Base-by-base conservation (phyloP, 805 yeast species). In the Blastobotrys attinorum region DNA sequence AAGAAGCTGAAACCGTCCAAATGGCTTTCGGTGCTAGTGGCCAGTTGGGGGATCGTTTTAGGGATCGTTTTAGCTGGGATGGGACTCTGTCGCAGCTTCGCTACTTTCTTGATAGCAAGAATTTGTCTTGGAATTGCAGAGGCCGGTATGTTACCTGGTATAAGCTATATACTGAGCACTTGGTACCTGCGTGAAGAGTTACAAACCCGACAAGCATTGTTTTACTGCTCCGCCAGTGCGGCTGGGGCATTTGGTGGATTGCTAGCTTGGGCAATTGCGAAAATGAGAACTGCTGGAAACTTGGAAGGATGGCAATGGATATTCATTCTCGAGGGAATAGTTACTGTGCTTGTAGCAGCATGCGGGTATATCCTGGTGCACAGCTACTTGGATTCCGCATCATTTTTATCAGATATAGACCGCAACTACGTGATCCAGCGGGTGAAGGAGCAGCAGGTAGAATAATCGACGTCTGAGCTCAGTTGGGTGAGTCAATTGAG, bases 141-240 rank as follows among this genome's bases (percentile, higher is more conserved):
- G 40, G 66, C 72, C 18, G 72, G 71, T 2, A 59, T 71, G 35
- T 66, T 64, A 44, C 72, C 75, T 0, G 75, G 71, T 13, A 60
- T 67, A 16, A 55, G 58, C 18, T 64, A 66, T 42, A 54, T 61
- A 54, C 58, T 71, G 23, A 60, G 71, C 25, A 57, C 58, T 49
- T 70, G 66, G 61, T 70, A 69, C 54, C 57, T 59, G 34, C 49
- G 67, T n/a, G 51, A 54, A 16, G 74, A 69, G 47, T 54, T 67
- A 16, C 66, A 62, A 16, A 50, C 61, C 16, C 52, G 74, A 42
- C 57, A 59, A 37, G 60, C 71, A 4, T 47, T 68, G 18, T 66
- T 69, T 49, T 64, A 62, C 32, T 49, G 61, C 16, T 67, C 69
- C 8, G 66, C 59, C 34, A 57, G 54, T 38, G 51, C 61, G 43